Evolutionary conservation across 345 rosid genomes (phyloP), one percentile per base, ranked within the genome.

Genomic region (Anastatica hierochuntica): DNA sequence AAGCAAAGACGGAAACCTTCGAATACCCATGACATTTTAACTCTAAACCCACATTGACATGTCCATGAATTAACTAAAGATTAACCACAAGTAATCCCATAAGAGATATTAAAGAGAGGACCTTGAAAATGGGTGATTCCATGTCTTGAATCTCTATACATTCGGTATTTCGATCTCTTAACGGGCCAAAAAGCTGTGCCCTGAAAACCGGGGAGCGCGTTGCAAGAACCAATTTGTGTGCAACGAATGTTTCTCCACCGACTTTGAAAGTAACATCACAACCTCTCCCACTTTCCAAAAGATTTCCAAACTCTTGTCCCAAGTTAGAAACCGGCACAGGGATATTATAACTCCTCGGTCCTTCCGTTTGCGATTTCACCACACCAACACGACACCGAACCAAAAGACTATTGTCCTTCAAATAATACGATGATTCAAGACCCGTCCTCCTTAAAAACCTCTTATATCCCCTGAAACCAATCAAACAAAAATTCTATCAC

Each of bases 101-200:
- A 52, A 33, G 13, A n/a, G 39, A 40, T 9, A 14, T 4, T 8
- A 21, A 31, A 67, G 38, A 14, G 12, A 17, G 18, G 6, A 85
- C 95, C 95, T 85, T 85, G 48, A 85, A 85, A 52, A 79, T 79
- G 20, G 83, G 72, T 10, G 81, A 60, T 56, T 78, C 76, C 41
- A 82, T 72, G 42, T 85, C 95, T 73, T 85, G 77, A 19, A 82
- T 60, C 34, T 53, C 71, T 41, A 85, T 72, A 43, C 71, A 57
- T 46, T 63, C 53, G 0, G 79, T 79, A 49, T 82, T 78, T 29
- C 33, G 60, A 49, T 82, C 79, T 66, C 76, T 76, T 40, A 82
- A 62, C 0, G 86, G 95, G 17, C 95, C 95, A 78, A 66, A 82
- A 47, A 85, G 78, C 66, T 85, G 95, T 31, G 95, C 95, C 66